Percentiles rank a stretch among this genome's conserved stretches.
Conservation (phyloP, 140 eudicot genomes). For the Cichorium intybus region DNA sequence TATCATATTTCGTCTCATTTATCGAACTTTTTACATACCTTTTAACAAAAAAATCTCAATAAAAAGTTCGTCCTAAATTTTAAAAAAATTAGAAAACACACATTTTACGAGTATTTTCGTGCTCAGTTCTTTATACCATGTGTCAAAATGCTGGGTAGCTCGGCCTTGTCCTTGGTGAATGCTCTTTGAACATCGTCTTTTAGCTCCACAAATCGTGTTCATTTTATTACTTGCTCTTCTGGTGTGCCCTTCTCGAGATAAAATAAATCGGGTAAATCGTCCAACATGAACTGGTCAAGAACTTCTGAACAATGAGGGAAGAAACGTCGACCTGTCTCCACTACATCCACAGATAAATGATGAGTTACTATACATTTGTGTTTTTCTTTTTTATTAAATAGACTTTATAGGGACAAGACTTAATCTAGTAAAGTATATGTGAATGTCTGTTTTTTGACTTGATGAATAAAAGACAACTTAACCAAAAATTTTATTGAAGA, state of each 20-base stretch:
- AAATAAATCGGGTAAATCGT: conserved; percentile 45
- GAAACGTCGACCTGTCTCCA: conserved; percentile 58
- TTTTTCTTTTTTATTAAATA: background rate
- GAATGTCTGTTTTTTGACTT: too few relatives aligned
- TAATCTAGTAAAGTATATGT: too few relatives aligned
- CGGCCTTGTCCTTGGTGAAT: conserved; percentile 59
- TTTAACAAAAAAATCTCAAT: conserved; percentile 12
- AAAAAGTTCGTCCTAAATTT: background rate
- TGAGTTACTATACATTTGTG: background rate
- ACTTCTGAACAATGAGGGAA: conserved; percentile 73
- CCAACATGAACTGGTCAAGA: conserved; percentile 63
- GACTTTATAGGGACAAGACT: background rate
- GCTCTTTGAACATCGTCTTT: conserved; percentile 58
- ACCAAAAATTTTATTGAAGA: too few relatives aligned
- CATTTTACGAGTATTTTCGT: conserved; percentile 24
- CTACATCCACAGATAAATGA: conserved; percentile 28
- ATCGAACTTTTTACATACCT: background rate
- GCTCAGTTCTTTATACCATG: conserved; percentile 22
- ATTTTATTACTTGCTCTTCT: conserved; percentile 52
- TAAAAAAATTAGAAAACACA: background rate
- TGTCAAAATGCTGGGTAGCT: conserved; percentile 34
- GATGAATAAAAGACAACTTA: too few relatives aligned
- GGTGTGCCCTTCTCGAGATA: conserved; percentile 57
- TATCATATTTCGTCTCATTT: background rate
- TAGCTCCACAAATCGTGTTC: conserved; percentile 53